Evolutionary conservation across 352 stramenopile genomes (phyloP).

Genomic region (Thraustotheca clavata): DNA sequence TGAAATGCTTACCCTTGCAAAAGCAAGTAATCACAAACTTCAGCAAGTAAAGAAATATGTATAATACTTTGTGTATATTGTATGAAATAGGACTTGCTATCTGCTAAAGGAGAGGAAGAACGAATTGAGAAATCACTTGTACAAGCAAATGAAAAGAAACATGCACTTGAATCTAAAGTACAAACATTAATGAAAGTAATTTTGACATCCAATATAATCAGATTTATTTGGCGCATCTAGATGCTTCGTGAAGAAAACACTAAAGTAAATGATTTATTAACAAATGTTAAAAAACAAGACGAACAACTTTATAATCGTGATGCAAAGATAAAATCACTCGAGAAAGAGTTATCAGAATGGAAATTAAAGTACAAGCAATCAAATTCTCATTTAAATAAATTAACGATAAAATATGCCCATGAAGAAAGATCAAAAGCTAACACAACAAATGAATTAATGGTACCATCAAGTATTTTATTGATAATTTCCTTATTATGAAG

Average conservation of each 20-base stretch:
- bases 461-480: background rate
- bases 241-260: background rate
- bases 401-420: background rate
- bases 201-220: background rate
- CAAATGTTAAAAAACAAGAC: background rate
- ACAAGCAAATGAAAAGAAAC: background rate
- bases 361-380: slow-evolving; percentile 1
- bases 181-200: background rate
- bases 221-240: background rate
- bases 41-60: background rate
- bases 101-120: background rate
- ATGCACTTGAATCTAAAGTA: background rate
- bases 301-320: background rate
- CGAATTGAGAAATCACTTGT: background rate
- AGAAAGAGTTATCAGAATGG: background rate
- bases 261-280: background rate
- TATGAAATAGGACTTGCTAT: background rate
- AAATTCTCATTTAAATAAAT: background rate
- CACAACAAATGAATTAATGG: background rate
- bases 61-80: background rate
- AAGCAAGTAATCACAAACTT: background rate
- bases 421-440: background rate
- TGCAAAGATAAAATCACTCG: background rate
- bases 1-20: background rate
- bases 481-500: background rate